Base-by-base conservation (phyloP, 2,329 filamentous ascomycete species). In the Colletotrichum somersetense region DNA sequence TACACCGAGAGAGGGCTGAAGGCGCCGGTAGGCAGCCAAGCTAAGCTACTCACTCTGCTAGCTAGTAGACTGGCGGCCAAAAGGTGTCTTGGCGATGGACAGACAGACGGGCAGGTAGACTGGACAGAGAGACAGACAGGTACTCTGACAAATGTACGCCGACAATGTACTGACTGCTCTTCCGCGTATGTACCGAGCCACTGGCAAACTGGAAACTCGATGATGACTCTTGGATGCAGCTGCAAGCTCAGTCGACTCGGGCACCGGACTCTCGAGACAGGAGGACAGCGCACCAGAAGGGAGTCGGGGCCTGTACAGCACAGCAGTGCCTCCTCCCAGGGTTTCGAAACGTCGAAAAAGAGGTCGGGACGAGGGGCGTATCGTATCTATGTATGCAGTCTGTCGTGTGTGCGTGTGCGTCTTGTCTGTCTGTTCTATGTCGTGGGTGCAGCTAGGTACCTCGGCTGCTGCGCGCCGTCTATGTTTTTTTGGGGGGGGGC, bases 281-380 rank as follows among this genome's bases (percentile, higher is more conserved):
- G 23, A 26, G n/a, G 23, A 30, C 18, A 55, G 20, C 16, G 10
- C 26, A 20, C 50, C 26, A 33, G 26, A 50, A 50, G n/a, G 48
- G 30, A 30, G 30, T 30, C 33, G 68, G 57, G 56, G 44, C 20
- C 53, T 62, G 64, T 69, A 64, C 69, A 64, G 35, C 30, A 30
- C 30, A 5, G 30, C 30, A 30, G 30, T 30, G 30, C 30, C 30
- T 30, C 48, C 30, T 33, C 53, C 53, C 46, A 20, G 20, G 23
- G 66, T 59, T 68, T 68, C 69, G 69, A 72, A 72, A 72, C 69
- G 65, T 69, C 66, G 42, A 71, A 26, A 26, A 30, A 62, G 7
- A 63, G 52, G 53, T 72, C 59, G 69, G 66, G 69, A 72, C 66
- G 69, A 72, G 53, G 53, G 38, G 52, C 58, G 52, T 58, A 30